phyloP scores from a whole-genome alignment of 306 rosid species.

The Prunus armeniaca region DNA sequence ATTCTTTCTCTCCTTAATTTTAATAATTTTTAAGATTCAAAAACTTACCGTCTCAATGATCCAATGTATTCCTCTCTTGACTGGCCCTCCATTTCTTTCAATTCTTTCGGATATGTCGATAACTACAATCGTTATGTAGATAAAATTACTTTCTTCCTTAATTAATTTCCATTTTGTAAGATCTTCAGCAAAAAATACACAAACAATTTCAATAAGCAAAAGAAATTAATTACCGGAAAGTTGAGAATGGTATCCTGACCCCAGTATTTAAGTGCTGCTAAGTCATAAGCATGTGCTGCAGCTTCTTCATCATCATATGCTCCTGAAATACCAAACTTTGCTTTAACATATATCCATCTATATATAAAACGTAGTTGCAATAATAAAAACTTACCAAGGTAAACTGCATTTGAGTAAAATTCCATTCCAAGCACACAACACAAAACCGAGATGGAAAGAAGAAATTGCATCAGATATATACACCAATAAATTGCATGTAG shows the following conservation, averaged over 20 bases:
- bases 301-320: slow-evolving; percentile 37
- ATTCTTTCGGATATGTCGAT: slow-evolving; percentile 32
- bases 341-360: background rate
- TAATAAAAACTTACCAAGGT: slow-evolving; percentile 52
- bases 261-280: slow-evolving; percentile 40
- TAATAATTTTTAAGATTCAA: background rate
- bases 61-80: slow-evolving; percentile 49
- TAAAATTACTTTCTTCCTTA: background rate
- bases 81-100: slow-evolving; percentile 41
- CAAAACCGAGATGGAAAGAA: background rate
- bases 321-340: slow-evolving; percentile 7
- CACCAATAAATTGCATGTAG: background rate
- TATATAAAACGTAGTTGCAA: background rate
- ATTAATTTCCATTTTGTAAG: background rate
- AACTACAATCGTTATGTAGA: slow-evolving; percentile 2
- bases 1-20: background rate
- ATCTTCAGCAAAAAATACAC: background rate
- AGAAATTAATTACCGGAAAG: slow-evolving; percentile 29
- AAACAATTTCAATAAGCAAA: background rate
- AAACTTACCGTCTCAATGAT: slow-evolving; percentile 35
- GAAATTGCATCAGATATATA: background rate
- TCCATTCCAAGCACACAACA: background rate
- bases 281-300: slow-evolving; percentile 38
- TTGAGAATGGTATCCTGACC: slow-evolving; percentile 42
- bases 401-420: slow-evolving; percentile 40